Base-by-base conservation (phyloP, 106 monocot genomes). In the Agapanthus africanus region DNA sequence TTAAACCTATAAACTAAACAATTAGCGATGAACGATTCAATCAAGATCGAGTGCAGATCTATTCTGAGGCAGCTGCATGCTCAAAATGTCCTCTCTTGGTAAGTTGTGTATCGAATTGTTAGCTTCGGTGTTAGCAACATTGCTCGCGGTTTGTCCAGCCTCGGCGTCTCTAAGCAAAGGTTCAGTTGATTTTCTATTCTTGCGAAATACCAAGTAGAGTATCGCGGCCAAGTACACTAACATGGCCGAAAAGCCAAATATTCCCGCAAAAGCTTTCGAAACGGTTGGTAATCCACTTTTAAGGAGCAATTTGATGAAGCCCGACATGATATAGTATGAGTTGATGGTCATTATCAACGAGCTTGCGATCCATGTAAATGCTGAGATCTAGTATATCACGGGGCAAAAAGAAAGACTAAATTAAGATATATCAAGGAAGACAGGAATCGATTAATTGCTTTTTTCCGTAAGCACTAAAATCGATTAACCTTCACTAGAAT, bases 261-360 rank as follows among this genome's bases (percentile, higher is more conserved):
- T 80, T 54, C 92, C 92, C 0, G 79, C 65, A 76, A 99, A 90
- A 18, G 79, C 97, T 19, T 73, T 60, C 3, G 79, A 66, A 18
- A 73, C 70, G 0, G 70, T 85, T 22, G 27, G 47, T 60, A 99
- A 5, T 19, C 73, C 41, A n/a, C 78, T 79, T 30, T 87, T 63
- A 4, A 99, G 40, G 34, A 99, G 80, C 42, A 82, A 65, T 22
- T 77, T 86, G 62, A 83, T 52, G 69, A 99, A 99, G 59, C 82
- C 79, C 7, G 92, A 75, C 21, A 79, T 68, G 9, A 99, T 69
- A 66, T 83, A 99, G 77, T 99, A 99, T 22, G 77, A 79, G 74
- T 92, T 99, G 76, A 93, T 99, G 42, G 82, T 66, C 82, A 99
- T 87, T 69, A 99, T 90, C 44, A 85, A 69, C 3, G 75, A 77